Evolutionary conservation across 345 rosid genomes (phyloP), one percentile per base, ranked within the genome.

Genomic region (Euphorbia peplus): DNA sequence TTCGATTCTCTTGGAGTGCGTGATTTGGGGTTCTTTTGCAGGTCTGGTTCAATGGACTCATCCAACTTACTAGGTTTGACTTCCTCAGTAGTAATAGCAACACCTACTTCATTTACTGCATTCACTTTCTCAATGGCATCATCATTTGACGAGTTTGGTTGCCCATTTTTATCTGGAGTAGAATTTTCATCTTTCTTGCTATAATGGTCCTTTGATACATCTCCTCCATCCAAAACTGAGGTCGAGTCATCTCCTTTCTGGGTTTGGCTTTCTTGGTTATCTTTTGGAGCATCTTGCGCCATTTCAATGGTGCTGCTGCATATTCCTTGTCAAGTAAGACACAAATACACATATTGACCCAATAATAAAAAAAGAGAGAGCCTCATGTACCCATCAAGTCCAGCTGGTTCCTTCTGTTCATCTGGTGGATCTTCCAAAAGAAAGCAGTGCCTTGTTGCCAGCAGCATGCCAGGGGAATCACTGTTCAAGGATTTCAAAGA

Each of bases 391-490:
- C 97, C 78, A 64, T 81, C 86, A 56, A 81, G 74, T 67, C 22
- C 80, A 72, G 71, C 39, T 71, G 64, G 74, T 62, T 85, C 90
- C 77, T 85, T 84, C 78, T 65, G 75, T 67, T 77, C 73, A 78
- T 81, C 88, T 26, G 97, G 96, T 62, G 98, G 90, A 78, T 92
- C 96, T 81, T 90, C 96, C 84, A 95, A 84, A 70, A 90, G 67
- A 83, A 86, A 90, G 83, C 96, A 91, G 73, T 95, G 95, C 78
- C 83, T 86, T 73, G 90, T 73, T 65, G 95, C 97, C 78, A 95
- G 87, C 79, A 79, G 84, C 80, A 86, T 11, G 41, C 89, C 88
- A 48, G 88, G 79, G 65, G 93, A 81, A 68, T 74, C 84, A 62
- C 83, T 64, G 61, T 81, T 74, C 48, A 83, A 57, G 4, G 90